A percentile compares a stretch with the other conserved stretches of the same genome.
Evolutionary conservation across 768 basidiomycete genomes (phyloP).

Genomic region (Termitomyces sp.): DNA sequence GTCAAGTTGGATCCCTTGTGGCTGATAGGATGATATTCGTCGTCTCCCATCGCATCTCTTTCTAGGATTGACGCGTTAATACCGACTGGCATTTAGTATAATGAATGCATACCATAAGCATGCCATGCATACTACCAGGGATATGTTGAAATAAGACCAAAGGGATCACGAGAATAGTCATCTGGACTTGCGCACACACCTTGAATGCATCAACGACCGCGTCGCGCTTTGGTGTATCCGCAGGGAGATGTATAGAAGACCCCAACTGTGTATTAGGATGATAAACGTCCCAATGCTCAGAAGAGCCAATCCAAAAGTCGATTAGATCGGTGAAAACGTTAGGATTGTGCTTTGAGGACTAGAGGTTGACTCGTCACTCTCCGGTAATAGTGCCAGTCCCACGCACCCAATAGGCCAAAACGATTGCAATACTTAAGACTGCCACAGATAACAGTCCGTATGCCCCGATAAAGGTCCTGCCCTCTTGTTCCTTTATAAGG

Average conservation of each 20-base stretch:
- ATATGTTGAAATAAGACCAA: slow-evolving; percentile 6
- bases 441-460: slow-evolving; percentile 4
- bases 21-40: slow-evolving; percentile 88
- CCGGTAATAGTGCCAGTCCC: background rate
- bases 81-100: background rate
- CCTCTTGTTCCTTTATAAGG: background rate
- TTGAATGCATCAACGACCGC: slow-evolving; percentile 78
- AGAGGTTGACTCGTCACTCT: background rate
- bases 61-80: slow-evolving; percentile 38
- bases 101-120: slow-evolving; percentile 61
- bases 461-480: background rate
- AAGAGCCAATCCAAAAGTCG: slow-evolving; percentile 35
- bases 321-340: slow-evolving; percentile 19
- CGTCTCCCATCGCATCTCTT: slow-evolving; percentile 84
- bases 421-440: slow-evolving; percentile 4
- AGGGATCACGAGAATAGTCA: background rate
- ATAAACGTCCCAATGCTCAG: slow-evolving; percentile 29
- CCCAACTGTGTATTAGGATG: slow-evolving; percentile 14
- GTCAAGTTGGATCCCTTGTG: slow-evolving; percentile 75
- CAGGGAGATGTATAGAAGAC: slow-evolving; percentile 22
- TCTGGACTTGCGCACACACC: slow-evolving; percentile 43
- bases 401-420: slow-evolving; percentile 11
- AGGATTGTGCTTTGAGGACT: slow-evolving; percentile 7
- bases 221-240: slow-evolving; percentile 59
- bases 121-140: slow-evolving; percentile 69